Base-by-base conservation (phyloP, 176 grass and related monocot genomes). In the Oryza australiensis region DNA sequence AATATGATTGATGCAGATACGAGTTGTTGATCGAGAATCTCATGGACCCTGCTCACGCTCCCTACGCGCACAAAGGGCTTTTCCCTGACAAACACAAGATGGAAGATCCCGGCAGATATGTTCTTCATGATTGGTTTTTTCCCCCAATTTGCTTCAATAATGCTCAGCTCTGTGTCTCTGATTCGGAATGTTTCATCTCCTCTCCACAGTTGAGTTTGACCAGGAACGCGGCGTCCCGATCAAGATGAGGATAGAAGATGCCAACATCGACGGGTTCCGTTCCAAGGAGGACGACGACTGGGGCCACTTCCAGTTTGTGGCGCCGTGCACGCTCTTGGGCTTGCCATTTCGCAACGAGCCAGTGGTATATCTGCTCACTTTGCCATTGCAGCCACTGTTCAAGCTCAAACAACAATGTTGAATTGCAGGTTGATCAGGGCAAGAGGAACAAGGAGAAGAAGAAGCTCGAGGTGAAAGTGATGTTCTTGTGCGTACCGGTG, bases 11-110 rank as follows among this genome's bases (percentile, higher is more conserved):
- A 35, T 40, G 48, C 82, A 98, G 92, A 28, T 94, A 94, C 28
- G 95, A 98, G 73, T 26, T 98, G 68, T 32, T 94, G 84, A 79
- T 79, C 6, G 95, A 98, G 79, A 98, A 98, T 76, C 88, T 98
- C 26, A 86, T 98, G 82, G 95, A 98, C 64, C 86, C 92, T 84
- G 86, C 95, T 16, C 95, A 98, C 45, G 92, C 91, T 20, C 86
- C 82, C 0, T 98, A 98, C 77, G 92, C 95, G 9, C 95, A 98
- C 78, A 84, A 37, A 84, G 95, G 95, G 37, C 23, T 98, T 37
- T 86, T 94, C 62, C 70, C 67, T 0, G n/a, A 75, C 12, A 46
- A 86, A 1, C 75, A 72, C 35, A 89, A 82, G 43, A 76, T 12
- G 26, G 88, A 74, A 73, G 88, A 91, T 37, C 93, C 93, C 5